A percentile compares a stretch with the other conserved stretches of the same genome.
Conservation (phyloP, 2,329 filamentous ascomycete species). For the Rhynchosporium agropyri region DNA sequence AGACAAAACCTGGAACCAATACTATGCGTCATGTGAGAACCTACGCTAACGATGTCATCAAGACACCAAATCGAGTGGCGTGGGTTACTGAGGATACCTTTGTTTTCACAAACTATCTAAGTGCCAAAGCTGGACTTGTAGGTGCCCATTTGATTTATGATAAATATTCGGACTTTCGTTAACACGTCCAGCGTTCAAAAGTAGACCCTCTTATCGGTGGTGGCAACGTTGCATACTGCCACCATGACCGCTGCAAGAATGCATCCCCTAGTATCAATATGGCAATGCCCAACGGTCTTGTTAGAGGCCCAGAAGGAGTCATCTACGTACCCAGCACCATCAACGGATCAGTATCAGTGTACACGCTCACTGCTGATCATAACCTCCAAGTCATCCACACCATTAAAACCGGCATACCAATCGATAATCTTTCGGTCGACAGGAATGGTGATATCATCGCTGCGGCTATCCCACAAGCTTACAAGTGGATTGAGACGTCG, state of each 20-base stretch:
- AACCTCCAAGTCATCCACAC: slow-evolving; percentile 32
- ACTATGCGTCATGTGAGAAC: slow-evolving; percentile 43
- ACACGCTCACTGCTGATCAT: slow-evolving; percentile 29
- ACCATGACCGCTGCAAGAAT: slow-evolving; percentile 36
- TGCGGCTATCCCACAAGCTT: slow-evolving; percentile 40
- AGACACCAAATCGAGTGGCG: slow-evolving; percentile 45
- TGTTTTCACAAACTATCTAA: slow-evolving; percentile 45
- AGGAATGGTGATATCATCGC: slow-evolving; percentile 43
- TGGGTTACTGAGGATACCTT: slow-evolving; percentile 43
- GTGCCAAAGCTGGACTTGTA: slow-evolving; percentile 39
- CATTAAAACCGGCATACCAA: slow-evolving; percentile 39
- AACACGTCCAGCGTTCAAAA: slow-evolving; percentile 32
- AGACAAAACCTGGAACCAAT: slow-evolving; percentile 34
- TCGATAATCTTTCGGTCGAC: slow-evolving; percentile 46
- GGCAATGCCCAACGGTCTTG: slow-evolving; percentile 43
- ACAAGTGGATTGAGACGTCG: slow-evolving; percentile 31
- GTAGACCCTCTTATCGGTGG: slow-evolving; percentile 40
- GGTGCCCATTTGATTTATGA: slow-evolving; percentile 15
- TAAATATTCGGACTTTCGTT: not conserved
- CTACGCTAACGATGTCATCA: slow-evolving; percentile 39
- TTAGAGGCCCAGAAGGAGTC: slow-evolving; percentile 40
- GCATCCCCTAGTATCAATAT: slow-evolving; percentile 35
- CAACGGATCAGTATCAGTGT: slow-evolving; percentile 36
- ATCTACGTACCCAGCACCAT: slow-evolving; percentile 43
- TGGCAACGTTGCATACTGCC: slow-evolving; percentile 41